These are phyloP conservation scores for Nicotiana rustica DNA, from an alignment of 305 asterid genomes.

Conservation along the genomic window DNA sequence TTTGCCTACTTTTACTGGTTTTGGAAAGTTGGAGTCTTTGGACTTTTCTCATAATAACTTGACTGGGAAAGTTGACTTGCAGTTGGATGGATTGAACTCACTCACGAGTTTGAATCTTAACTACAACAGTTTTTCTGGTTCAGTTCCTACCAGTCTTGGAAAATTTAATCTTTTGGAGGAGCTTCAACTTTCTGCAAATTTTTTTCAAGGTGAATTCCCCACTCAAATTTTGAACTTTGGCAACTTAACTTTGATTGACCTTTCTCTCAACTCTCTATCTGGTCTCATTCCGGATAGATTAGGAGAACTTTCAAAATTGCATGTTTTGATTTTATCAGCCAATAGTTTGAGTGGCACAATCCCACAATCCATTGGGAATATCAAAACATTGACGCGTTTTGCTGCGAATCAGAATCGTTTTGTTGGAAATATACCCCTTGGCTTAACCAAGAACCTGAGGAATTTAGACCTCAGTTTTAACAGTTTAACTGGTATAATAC, in stretches of 20 bases:
- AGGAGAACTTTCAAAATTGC: not conserved
- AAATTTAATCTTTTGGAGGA: conserved; percentile 26
- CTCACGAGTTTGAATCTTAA: conserved; percentile 47
- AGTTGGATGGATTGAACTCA: conserved; percentile 56
- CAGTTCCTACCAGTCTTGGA: conserved; percentile 22
- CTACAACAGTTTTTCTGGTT: not conserved
- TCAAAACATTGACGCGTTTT: conserved; percentile 54
- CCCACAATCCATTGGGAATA: conserved; percentile 52
- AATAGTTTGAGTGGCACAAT: conserved; percentile 62
- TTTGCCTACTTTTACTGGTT: conserved; percentile 63
- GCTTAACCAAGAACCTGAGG: conserved; percentile 50
- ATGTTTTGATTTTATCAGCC: conserved; percentile 59
- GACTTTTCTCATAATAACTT: conserved; percentile 59
- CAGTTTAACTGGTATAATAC: conserved; percentile 58
- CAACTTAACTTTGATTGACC: conserved; percentile 33
- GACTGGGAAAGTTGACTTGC: conserved; percentile 50
- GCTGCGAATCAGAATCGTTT: conserved; percentile 69
- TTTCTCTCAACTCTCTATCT: not conserved
- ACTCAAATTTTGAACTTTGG: not conserved
- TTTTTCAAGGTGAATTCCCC: conserved; percentile 26
- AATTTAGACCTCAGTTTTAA: conserved; percentile 78
- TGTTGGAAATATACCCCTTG: conserved; percentile 63
- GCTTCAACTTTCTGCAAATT: conserved; percentile 31
- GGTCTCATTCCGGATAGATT: conserved; percentile 37
- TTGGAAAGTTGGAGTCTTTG: conserved; percentile 53